phyloP scores from a whole-genome alignment of 352 stramenopile species.

The Pythium phragmitis region DNA sequence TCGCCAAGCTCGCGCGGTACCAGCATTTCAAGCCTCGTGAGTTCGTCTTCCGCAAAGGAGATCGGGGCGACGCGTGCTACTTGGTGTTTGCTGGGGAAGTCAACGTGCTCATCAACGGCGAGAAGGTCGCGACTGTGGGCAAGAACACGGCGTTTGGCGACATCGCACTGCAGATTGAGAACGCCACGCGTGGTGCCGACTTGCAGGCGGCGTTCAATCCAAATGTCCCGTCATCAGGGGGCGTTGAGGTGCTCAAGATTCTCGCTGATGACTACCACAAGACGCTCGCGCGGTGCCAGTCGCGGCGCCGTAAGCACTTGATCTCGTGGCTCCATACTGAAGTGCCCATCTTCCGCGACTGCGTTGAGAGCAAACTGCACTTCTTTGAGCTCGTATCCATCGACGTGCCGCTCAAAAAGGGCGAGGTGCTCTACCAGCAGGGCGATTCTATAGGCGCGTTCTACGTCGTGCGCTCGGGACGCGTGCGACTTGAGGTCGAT shows the following conservation, averaged over 20 bases:
- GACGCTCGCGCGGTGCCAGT: constrained; percentile 63
- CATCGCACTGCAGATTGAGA: constrained; percentile 69
- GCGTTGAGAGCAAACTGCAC: constrained; percentile 71
- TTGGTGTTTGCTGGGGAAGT: constrained; percentile 62
- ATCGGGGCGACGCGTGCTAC: constrained; percentile 66
- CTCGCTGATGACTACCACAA: constrained; percentile 73
- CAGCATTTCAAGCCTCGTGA: constrained; percentile 46
- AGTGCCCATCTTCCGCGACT: constrained; percentile 65
- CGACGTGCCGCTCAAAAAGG: constrained; percentile 58
- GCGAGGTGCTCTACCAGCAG: constrained; percentile 59
- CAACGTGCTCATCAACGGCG: constrained; percentile 59
- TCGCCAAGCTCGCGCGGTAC: constrained; percentile 64
- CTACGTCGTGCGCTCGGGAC: constrained; percentile 62
- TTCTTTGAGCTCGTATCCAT: constrained; percentile 80
- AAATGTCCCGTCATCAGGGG: constrained; percentile 6
- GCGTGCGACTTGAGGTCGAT: constrained; percentile 59
- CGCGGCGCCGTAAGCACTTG: constrained; percentile 58
- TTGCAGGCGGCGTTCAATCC: constrained; percentile 37
- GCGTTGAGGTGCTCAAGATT: constrained; percentile 65
- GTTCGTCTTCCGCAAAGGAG: constrained; percentile 63
- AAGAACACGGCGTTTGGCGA: constrained; percentile 70
- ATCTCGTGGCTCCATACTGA: constrained; percentile 70
- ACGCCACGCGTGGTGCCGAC: constrained; percentile 68
- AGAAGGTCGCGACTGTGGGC: constrained; percentile 52
- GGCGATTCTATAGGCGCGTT: constrained; percentile 62